phyloP scores from a whole-genome alignment of 1,284 basidiomycete genomes.

The Violaceomyces palustris region DNA sequence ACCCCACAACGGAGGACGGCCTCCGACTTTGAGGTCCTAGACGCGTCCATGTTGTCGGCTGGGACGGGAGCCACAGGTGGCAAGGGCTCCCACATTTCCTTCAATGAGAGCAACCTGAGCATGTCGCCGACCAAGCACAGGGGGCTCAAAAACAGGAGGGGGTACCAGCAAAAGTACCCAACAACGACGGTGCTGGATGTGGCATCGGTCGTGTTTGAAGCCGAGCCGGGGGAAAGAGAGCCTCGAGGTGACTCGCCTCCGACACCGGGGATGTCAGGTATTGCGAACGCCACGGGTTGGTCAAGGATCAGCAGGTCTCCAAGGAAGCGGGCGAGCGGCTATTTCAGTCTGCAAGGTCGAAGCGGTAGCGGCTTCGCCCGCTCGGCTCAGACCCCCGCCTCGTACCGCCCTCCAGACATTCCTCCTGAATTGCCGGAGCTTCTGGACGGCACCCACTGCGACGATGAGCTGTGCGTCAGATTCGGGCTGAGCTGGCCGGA shows the following conservation, averaged over 20 bases:
- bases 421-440: constrained; percentile 60
- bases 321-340: constrained; percentile 13
- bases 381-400: background rate
- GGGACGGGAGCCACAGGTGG: too few species aligned
- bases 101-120: constrained; percentile 11
- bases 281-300: background rate
- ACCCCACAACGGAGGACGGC: constrained; percentile 3
- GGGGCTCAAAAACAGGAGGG: too few species aligned
- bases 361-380: background rate
- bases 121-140: constrained; percentile 28
- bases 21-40: constrained; percentile 1
- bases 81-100: too few species aligned
- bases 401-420: too few species aligned
- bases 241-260: too few species aligned
- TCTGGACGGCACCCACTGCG: constrained; percentile 81
- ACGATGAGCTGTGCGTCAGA: constrained; percentile 78
- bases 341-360: background rate
- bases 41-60: too few species aligned
- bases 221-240: too few species aligned
- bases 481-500: constrained; percentile 80
- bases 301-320: constrained; percentile 9
- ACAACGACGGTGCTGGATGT: constrained; percentile 45
- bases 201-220: constrained; percentile 33
- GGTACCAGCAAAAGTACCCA: too few species aligned
- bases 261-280: too few species aligned